Percentiles rank a stretch among this genome's conserved stretches.
These are phyloP conservation scores for Wickerhamiella nectarea DNA, from an alignment of 805 yeast species.

Conservation along the genomic window DNA sequence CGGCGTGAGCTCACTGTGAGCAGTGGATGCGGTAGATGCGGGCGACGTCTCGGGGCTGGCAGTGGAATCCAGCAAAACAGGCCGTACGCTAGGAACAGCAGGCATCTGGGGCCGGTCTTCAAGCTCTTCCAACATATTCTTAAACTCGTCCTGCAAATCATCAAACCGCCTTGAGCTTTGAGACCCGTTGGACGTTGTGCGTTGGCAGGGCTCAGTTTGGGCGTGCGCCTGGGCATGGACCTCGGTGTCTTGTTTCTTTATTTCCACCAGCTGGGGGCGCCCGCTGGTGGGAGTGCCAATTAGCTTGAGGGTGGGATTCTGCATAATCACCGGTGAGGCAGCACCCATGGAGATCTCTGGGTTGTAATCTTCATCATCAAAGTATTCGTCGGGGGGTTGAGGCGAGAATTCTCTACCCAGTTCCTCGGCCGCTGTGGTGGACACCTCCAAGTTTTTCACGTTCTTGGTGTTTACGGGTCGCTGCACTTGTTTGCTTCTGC, in stretches of 20 bases:
- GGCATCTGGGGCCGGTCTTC: background rate
- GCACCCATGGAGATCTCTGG: conserved; percentile 7
- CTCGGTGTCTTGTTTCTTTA: background rate
- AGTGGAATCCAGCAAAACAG: background rate
- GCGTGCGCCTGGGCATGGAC: background rate
- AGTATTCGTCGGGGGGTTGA: conserved; percentile 4
- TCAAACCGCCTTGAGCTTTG: conserved; percentile 1
- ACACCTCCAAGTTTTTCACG: conserved; percentile 1
- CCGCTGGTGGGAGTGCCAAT: background rate
- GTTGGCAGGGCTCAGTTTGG: background rate
- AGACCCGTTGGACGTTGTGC: background rate
- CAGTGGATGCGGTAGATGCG: background rate
- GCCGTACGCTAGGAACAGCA: background rate
- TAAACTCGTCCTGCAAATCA: conserved; percentile 7
- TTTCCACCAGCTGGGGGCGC: conserved; percentile 8
- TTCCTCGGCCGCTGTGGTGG: background rate
- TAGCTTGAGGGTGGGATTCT: conserved; percentile 1
- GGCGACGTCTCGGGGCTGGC: background rate
- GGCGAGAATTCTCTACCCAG: background rate
- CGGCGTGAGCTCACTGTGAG: background rate
- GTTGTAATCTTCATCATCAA: conserved; percentile 3
- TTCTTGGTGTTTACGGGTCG: background rate
- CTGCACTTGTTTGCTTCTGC: background rate
- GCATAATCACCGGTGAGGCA: conserved; percentile 5
- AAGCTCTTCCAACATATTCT: background rate